Evolutionary conservation across 2,329 filamentous ascomycete species (phyloP).

Genomic region (Diaporthe ilicicola): DNA sequence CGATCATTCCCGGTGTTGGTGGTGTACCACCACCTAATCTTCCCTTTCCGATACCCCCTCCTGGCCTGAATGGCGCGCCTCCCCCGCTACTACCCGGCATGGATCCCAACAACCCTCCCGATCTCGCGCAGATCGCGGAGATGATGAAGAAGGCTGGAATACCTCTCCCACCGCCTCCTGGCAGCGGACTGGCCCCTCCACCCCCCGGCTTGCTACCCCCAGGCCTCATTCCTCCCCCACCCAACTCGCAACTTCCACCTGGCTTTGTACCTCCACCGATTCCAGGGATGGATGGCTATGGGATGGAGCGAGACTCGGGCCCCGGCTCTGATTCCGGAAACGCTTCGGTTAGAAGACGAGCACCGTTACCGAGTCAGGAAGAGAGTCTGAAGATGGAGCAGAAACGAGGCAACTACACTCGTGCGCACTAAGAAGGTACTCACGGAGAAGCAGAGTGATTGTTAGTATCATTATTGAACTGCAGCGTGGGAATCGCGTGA

Average conservation of each 20-base stretch:
- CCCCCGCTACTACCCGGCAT: constrained; percentile 58
- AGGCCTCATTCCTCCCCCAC: constrained; percentile 57
- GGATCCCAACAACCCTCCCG: constrained; percentile 67
- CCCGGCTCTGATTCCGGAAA: constrained; percentile 42
- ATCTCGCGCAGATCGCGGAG: constrained; percentile 68
- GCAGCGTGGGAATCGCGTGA: no score
- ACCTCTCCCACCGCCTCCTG: constrained; percentile 62
- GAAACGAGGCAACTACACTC: constrained; percentile 68
- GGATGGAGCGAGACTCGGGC: constrained; percentile 1
- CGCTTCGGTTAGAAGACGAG: constrained; percentile 63
- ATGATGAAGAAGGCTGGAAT: constrained; percentile 73
- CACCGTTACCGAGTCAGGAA: constrained; percentile 82
- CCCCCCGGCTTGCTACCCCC: constrained; percentile 58
- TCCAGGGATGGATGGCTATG: constrained; percentile 38
- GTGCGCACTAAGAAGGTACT: constrained; percentile 50
- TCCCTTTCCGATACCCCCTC: constrained; percentile 61
- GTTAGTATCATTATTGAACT: neutral
- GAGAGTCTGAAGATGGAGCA: constrained; percentile 84
- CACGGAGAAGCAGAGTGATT: neutral
- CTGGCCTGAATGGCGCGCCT: constrained; percentile 49
- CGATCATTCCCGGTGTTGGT: constrained; percentile 61
- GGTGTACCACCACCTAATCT: constrained; percentile 55
- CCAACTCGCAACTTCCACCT: constrained; percentile 36
- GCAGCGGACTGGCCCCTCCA: constrained; percentile 44
- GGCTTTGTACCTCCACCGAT: constrained; percentile 53